Base-by-base conservation (phyloP, 2,329 filamentous ascomycete genomes). In the Epichloe hybrida region DNA sequence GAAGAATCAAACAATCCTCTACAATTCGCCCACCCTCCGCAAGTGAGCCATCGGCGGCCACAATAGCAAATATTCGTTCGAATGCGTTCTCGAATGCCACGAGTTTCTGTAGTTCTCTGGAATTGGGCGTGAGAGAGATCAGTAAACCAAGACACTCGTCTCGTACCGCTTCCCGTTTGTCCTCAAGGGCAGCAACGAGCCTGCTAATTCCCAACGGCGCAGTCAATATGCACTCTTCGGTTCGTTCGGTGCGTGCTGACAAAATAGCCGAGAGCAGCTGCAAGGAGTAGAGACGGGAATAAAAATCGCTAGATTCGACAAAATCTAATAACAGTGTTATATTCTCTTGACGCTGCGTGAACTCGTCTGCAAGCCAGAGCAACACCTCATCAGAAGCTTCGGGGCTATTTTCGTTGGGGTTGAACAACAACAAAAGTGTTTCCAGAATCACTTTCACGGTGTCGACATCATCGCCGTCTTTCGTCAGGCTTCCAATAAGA, bases 301-400 rank as follows among this genome's bases (percentile, higher is more conserved):
- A 95, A 62, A 95, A 95, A 61, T 96, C 90, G 57, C 75, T 76
- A 13, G 84, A 81, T 57, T 96, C 91, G 57, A 98, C 77, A 51
- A 98, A 86, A 63, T 93, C 86, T 54, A 98, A 79, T 23, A 98
- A 78, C 15, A 93, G 74, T 2, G 88, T 91, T 54, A 96, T 91
- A 66, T 98, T 97, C 69, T 97, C 91, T 79, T 96, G 90, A 55
- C 88, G 83, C 74, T 95, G 90, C 36, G 93, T 96, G 65, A 98
- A 98, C 67, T 97, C 91, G 69, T 98, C 93, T 50, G 93, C 93
- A 53, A 98, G 76, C 89, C 93, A 98, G 31, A 97, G 73, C 17
- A 86, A 86, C 59, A 98, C 94, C 68, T 98, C 93, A 57, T 97
- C 91, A 13, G 91, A 95, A 50, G 91, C 88, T 75, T 97, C 91